These are phyloP conservation scores for Punica granatum DNA, from an alignment of 345 rosid genomes.

Conservation along the genomic window DNA sequence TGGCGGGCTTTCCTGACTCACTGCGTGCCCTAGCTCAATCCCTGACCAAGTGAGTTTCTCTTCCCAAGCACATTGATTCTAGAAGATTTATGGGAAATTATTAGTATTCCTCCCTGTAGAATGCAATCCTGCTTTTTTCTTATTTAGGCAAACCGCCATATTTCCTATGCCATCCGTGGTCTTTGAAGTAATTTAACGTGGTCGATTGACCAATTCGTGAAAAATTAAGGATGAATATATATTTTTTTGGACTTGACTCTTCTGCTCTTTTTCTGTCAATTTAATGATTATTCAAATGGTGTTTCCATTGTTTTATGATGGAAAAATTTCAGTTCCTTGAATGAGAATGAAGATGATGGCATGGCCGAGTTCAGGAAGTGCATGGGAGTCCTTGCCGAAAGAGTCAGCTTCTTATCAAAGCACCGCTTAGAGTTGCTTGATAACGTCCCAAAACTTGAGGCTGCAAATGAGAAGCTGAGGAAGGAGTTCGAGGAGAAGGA, in stretches of 20 bases:
- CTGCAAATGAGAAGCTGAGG: slow-evolving; percentile 57
- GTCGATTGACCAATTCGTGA: background rate
- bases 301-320: background rate
- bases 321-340: slow-evolving; percentile 43
- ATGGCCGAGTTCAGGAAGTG: slow-evolving; percentile 65
- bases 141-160: too few species aligned
- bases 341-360: slow-evolving; percentile 73
- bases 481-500: slow-evolving; percentile 81
- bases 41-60: slow-evolving; percentile 64
- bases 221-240: too few species aligned
- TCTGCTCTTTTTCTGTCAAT: background rate
- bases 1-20: slow-evolving; percentile 72
- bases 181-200: too few species aligned
- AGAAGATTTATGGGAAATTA: too few species aligned
- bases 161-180: too few species aligned
- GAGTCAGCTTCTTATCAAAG: slow-evolving; percentile 66
- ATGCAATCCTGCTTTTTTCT: too few species aligned
- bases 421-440: slow-evolving; percentile 73
- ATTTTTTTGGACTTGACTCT: background rate
- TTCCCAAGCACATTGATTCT: too few species aligned
- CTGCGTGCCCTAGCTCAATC: slow-evolving; percentile 77
- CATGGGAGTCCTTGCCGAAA: slow-evolving; percentile 66
- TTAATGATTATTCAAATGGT: background rate
- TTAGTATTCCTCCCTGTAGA: background rate
- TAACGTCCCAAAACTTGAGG: slow-evolving; percentile 58